A percentile compares a stretch with the other conserved stretches of the same genome.
phyloP scores from a whole-genome alignment of 2,329 filamentous ascomycete species.

The Chaetothyriales sp. region DNA sequence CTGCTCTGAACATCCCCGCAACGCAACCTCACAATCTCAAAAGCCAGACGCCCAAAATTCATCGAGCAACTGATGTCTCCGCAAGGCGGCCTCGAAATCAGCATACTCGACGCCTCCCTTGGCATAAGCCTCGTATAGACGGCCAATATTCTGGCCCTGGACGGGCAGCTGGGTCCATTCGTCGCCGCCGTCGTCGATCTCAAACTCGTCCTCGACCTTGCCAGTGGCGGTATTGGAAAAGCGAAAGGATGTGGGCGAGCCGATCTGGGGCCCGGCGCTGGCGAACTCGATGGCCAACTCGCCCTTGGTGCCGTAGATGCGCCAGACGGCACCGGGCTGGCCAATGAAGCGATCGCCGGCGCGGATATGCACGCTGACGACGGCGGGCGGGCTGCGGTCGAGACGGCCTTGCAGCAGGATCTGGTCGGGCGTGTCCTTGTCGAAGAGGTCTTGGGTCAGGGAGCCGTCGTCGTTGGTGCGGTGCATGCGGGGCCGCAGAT shows the following conservation, averaged over 20 bases:
- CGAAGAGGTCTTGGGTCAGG: constrained; percentile 12
- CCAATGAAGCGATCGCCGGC: constrained; percentile 17
- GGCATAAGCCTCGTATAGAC: constrained; percentile 45
- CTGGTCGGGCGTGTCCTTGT: constrained; percentile 18
- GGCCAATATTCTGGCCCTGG: constrained; percentile 37
- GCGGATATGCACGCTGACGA: constrained; percentile 16
- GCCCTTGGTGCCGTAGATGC: constrained; percentile 25
- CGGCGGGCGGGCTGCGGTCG: constrained; percentile 9
- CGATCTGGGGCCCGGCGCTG: constrained; percentile 24
- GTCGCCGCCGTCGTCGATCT: constrained; percentile 30
- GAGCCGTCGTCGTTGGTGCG: constrained; percentile 12
- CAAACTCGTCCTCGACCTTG: constrained; percentile 28
- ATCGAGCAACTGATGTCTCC: constrained; percentile 37
- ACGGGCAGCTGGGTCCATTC: constrained; percentile 36
- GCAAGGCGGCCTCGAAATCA: constrained; percentile 32
- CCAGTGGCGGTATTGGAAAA: constrained; percentile 39
- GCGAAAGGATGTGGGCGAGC: constrained; percentile 32
- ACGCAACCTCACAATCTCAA: too few species aligned
- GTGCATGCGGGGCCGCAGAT: constrained; percentile 13
- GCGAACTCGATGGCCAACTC: constrained; percentile 29
- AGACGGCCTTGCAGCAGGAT: constrained; percentile 18
- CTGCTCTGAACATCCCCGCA: neutral
- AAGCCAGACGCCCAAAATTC: constrained; percentile 14
- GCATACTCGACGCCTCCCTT: constrained; percentile 27
- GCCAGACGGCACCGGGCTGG: constrained; percentile 17